Percentiles rank a stretch among this genome's conserved stretches.
Evolutionary conservation across 2,329 filamentous ascomycete species (phyloP).

Genomic region (Sarocladium oryzae): DNA sequence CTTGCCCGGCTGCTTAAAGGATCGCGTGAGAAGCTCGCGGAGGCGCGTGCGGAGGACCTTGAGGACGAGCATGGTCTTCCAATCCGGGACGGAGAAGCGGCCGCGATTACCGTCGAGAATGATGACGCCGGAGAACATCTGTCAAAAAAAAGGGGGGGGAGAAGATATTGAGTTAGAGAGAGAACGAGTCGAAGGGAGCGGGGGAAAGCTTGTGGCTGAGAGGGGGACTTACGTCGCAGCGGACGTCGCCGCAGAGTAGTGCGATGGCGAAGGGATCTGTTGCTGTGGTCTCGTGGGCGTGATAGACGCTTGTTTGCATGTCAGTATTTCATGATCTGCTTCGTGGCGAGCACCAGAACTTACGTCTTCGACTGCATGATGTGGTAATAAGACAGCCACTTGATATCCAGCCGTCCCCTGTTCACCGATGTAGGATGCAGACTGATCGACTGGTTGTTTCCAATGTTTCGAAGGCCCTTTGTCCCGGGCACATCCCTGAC

Average conservation of each 20-base stretch:
- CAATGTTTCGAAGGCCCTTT: slow-evolving; percentile 83
- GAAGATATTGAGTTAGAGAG: slow-evolving; percentile 5
- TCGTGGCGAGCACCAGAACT: slow-evolving; percentile 23
- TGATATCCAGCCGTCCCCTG: slow-evolving; percentile 59
- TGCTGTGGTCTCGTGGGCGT: slow-evolving; percentile 82
- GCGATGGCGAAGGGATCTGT: slow-evolving; percentile 77
- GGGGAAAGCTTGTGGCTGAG: no score
- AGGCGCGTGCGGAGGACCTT: slow-evolving; percentile 71
- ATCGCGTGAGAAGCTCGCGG: slow-evolving; percentile 65
- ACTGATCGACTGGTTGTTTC: slow-evolving; percentile 86
- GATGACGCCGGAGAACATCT: slow-evolving; percentile 83
- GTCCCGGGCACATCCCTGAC: slow-evolving; percentile 61
- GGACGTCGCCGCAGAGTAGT: slow-evolving; percentile 80
- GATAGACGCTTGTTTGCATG: slow-evolving; percentile 61
- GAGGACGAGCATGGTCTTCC: slow-evolving; percentile 86
- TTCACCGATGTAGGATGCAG: slow-evolving; percentile 88
- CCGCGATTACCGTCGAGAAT: slow-evolving; percentile 82
- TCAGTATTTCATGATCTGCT: slow-evolving; percentile 10
- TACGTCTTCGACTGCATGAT: slow-evolving; percentile 89
- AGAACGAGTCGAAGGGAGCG: not conserved
- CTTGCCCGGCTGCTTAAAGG: slow-evolving; percentile 63
- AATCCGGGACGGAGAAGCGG: slow-evolving; percentile 76
- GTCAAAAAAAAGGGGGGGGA: not conserved
- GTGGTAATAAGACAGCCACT: slow-evolving; percentile 91
- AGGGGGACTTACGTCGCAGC: slow-evolving; percentile 64